These are phyloP conservation scores for Solanum medicagineum DNA, from an alignment of 257 asterid genomes.

Conservation along the genomic window DNA sequence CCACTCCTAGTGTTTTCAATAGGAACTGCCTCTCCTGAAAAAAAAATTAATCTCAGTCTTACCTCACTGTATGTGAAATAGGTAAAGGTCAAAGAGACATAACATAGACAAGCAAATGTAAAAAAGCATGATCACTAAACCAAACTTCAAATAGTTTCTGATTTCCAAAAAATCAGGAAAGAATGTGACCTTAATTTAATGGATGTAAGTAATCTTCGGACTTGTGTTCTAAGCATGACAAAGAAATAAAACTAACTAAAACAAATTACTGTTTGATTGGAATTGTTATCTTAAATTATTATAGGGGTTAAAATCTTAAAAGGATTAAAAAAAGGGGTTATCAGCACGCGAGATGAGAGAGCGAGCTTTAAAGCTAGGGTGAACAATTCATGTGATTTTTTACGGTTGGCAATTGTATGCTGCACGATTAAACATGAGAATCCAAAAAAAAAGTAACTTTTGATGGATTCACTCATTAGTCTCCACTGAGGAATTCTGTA, in stretches of 20 bases:
- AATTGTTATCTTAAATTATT: neutral
- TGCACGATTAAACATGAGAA: neutral
- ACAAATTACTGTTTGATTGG: neutral
- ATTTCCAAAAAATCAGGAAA: neutral
- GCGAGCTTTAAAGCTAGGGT: neutral
- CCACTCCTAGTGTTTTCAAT: slow-evolving; percentile 87
- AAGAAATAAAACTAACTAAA: neutral
- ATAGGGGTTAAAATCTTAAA: neutral
- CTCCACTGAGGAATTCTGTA: neutral
- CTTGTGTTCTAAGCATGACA: neutral
- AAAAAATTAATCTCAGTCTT: neutral
- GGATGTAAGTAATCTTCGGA: neutral
- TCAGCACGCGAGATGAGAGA: neutral
- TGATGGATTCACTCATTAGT: neutral
- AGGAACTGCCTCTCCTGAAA: slow-evolving; percentile 95
- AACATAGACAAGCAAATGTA: neutral
- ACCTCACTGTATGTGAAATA: neutral
- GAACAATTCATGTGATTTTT: neutral
- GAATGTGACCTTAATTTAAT: neutral
- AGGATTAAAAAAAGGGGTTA: neutral
- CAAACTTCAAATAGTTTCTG: neutral
- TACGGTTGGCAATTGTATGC: neutral
- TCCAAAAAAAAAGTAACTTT: neutral
- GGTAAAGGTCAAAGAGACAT: neutral
- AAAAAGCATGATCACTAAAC: neutral